These are phyloP conservation scores for Sporothrix mexicana DNA, from an alignment of 2,329 filamentous ascomycete species.

Conservation along the genomic window DNA sequence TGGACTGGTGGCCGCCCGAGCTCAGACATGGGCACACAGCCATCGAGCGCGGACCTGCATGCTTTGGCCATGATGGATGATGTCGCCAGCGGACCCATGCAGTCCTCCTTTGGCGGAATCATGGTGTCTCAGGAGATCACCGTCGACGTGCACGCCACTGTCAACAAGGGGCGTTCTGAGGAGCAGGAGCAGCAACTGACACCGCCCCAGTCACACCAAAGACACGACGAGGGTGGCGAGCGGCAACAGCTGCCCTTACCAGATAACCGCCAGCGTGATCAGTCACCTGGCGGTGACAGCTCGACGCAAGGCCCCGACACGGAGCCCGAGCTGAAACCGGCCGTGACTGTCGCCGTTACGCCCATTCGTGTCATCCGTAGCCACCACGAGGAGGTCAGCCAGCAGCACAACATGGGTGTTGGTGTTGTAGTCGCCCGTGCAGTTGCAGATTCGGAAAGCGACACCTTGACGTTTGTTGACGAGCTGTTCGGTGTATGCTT, in stretches of 20 bases:
- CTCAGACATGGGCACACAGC: constrained; percentile 25
- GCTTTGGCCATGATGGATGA: constrained; percentile 23
- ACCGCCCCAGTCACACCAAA: neutral
- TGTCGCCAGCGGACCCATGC: neutral
- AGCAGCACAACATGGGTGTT: constrained; percentile 29
- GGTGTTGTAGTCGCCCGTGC: constrained; percentile 27
- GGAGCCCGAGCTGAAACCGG: neutral
- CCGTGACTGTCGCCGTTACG: constrained; percentile 7
- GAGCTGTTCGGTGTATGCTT: constrained; percentile 32
- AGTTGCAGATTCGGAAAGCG: constrained; percentile 25
- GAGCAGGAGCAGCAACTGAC: neutral
- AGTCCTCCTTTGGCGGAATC: constrained; percentile 33
- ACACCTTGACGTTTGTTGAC: constrained; percentile 31
- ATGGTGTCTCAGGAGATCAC: constrained; percentile 37
- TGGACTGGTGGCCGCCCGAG: constrained; percentile 28
- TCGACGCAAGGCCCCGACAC: neutral
- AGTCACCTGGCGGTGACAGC: neutral
- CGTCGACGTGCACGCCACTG: constrained; percentile 31
- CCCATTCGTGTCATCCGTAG: constrained; percentile 31
- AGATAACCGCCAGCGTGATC: constrained; percentile 8
- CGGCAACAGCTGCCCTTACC: neutral
- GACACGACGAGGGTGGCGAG: neutral
- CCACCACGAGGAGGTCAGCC: constrained; percentile 19
- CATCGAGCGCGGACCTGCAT: constrained; percentile 17
- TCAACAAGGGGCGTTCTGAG: neutral